A percentile compares a stretch with the other conserved stretches of the same genome.
phyloP scores from a whole-genome alignment of 2,329 filamentous ascomycete species.

The Lachnellula suecica region DNA sequence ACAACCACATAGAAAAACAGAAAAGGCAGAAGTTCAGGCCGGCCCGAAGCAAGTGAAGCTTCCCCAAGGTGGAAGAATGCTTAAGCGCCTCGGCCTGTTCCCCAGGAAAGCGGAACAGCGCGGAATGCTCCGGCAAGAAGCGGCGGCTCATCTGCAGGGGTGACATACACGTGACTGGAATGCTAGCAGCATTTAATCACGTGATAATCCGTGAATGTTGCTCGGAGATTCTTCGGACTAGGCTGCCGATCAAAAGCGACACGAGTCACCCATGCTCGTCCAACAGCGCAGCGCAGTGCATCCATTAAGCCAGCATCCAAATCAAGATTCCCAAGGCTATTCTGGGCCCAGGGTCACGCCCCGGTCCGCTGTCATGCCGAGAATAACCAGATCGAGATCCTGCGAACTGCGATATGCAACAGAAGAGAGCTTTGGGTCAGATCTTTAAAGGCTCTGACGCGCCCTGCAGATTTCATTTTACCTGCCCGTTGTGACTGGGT shows the following conservation, averaged over 20 bases:
- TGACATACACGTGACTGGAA: not conserved
- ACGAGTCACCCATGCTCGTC: not conserved
- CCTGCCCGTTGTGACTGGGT: too few relatives aligned
- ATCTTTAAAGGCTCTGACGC: not conserved
- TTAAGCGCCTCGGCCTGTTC: not conserved
- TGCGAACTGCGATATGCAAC: slow-evolving; percentile 7
- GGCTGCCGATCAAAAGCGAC: too few relatives aligned
- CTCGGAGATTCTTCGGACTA: too few relatives aligned
- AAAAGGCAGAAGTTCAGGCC: too few relatives aligned
- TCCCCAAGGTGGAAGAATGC: not conserved
- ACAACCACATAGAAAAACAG: not conserved
- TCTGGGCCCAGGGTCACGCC: too few relatives aligned
- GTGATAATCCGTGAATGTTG: too few relatives aligned
- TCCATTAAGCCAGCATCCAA: too few relatives aligned
- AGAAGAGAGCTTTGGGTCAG: not conserved
- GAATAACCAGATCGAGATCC: slow-evolving; percentile 10
- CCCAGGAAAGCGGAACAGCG: not conserved
- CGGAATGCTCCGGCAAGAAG: not conserved
- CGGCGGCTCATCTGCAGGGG: not conserved
- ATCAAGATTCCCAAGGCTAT: too few relatives aligned
- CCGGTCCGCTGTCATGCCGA: too few relatives aligned
- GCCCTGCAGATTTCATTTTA: too few relatives aligned
- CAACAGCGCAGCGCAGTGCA: not conserved
- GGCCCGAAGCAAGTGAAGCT: not conserved
- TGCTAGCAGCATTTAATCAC: too few relatives aligned